Evolutionary conservation across 805 yeast genomes (phyloP).

Genomic region (Saccharomycopsis selenospora): DNA sequence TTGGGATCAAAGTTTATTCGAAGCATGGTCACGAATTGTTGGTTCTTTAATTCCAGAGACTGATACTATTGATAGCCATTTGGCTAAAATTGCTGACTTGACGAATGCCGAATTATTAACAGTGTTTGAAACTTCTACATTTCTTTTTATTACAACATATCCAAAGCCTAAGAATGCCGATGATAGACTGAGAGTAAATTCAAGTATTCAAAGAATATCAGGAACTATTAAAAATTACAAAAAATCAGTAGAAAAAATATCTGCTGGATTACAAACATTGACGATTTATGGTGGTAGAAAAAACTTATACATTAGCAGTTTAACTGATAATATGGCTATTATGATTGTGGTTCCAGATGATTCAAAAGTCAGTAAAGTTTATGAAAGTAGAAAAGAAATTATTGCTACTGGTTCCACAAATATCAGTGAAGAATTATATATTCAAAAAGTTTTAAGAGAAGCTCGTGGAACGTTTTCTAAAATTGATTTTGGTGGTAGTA

Average conservation of each 20-base stretch:
- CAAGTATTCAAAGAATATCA: conserved; percentile 33
- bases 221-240: conserved; percentile 42
- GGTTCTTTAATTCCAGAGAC: conserved; percentile 93
- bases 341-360: conserved; percentile 39
- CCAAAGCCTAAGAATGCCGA: conserved; percentile 35
- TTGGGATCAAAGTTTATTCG: conserved; percentile 94
- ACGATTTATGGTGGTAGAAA: conserved; percentile 42
- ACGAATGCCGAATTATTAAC: conserved; percentile 85
- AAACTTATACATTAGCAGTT: conserved; percentile 36
- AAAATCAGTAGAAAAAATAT: conserved; percentile 38
- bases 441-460: conserved; percentile 21
- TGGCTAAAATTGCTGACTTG: conserved; percentile 63
- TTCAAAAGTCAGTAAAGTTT: conserved; percentile 22
- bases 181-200: conserved; percentile 11
- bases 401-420: conserved; percentile 16
- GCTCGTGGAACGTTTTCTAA: conserved; percentile 19
- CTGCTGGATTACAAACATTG: conserved; percentile 38
- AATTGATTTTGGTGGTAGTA: conserved; percentile 9
- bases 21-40: conserved; percentile 95
- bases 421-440: conserved; percentile 20
- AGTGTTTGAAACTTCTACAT: conserved; percentile 88
- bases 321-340: conserved; percentile 41
- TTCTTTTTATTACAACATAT: conserved; percentile 48
- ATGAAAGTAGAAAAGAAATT: conserved; percentile 10
- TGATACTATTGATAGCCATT: conserved; percentile 65